Evolutionary conservation across 2,329 filamentous ascomycete species (phyloP), one percentile per base, ranked within the genome.

Genomic region (Beauveria australis): DNA sequence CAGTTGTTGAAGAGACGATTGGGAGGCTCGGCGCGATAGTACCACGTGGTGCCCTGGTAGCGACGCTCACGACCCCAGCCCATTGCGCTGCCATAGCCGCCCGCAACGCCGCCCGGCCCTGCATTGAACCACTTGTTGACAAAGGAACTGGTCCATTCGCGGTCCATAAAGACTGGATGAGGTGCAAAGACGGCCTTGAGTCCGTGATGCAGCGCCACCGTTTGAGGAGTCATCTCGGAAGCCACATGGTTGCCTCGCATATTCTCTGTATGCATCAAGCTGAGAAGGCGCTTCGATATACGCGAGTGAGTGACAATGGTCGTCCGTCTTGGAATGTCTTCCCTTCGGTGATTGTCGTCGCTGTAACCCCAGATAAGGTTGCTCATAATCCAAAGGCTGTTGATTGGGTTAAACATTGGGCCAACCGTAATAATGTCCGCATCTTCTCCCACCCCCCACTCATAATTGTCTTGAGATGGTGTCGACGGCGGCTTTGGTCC

Each of bases 271-370:
- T 93, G 89, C 89, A 92, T 92, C 63, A 86, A 81, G 65, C 90
- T 82, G 40, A 93, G 77, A 2, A 93, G 78, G 30, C 81, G 81
- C 69, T 86, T 88, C 18, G 89, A 92, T 8, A 91, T 77, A 57
- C 89, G 84, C 1, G 87, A 86, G 64, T 91, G 88, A 0, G 89
- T 92, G 63, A 91, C 86, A 67, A 92, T 89, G n/a, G 89, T 89
- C 12, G 86, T 85, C 62, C 89, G 84, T 59, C 89, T 85, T 14
- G 89, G 88, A 1, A 89, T 81, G 49, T 85, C 79, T 49, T 76
- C 75, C 28, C 79, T 78, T 16, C 72, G 68, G 67, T 83, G 79
- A 9, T 72, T 73, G 18, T 73, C 71, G 64, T 83, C 78, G 59
- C 72, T 76, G 74, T 88, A 91, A 46, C 86, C 86, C 74, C 86